Evolutionary conservation across 2,329 filamentous ascomycete genomes (phyloP), one percentile per base, ranked within the genome.

Genomic region (Neoarthrinium moseri): DNA sequence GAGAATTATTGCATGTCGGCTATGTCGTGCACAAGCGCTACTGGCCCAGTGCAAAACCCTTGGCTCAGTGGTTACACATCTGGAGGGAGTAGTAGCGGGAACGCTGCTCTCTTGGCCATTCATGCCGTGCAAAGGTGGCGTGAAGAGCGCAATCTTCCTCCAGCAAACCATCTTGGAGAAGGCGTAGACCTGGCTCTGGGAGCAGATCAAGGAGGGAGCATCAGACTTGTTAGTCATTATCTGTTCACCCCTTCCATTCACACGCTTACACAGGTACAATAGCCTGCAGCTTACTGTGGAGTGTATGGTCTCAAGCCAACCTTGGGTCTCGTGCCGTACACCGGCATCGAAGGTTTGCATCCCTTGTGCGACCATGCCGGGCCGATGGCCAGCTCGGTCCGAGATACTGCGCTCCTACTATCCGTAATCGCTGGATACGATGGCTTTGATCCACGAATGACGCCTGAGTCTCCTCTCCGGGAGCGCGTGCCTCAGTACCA

Each of bases 221-320:
- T 69, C 6, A 57, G 67, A 15, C 10, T 35, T 7, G 33, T 35
- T 7, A 35, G 33, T 15, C 10, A 12, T 35, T 18, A 18, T 35
- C 17, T 18, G 8, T 35, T 35, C 8, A 18, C 17, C 33, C 17
- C 17, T 35, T 18, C 8, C 33, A 11, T 35, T 15, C 17, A 35
- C 17, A 35, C 33, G 8, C 33, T 15, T 7, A 12, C 17, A 35
- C 33, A 11, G 17, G 8, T 35, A 7, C 10, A 10, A 8, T 35
- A 67, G 54, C 69, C 69, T 1, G 62, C 68, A 2, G 58, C 67
- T 0, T 69, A 66, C 49, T 65, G 58, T 23, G 69, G 69, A 2
- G 55, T 71, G 21, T 71, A 71, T 41, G 69, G 69, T 4, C 56
- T 72, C 4, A 78, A 78, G 51, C 66, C 72, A 0, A 75, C 73